Conservation (phyloP, 2,329 filamentous ascomycete genomes). For the Blumeriella jaapii region DNA sequence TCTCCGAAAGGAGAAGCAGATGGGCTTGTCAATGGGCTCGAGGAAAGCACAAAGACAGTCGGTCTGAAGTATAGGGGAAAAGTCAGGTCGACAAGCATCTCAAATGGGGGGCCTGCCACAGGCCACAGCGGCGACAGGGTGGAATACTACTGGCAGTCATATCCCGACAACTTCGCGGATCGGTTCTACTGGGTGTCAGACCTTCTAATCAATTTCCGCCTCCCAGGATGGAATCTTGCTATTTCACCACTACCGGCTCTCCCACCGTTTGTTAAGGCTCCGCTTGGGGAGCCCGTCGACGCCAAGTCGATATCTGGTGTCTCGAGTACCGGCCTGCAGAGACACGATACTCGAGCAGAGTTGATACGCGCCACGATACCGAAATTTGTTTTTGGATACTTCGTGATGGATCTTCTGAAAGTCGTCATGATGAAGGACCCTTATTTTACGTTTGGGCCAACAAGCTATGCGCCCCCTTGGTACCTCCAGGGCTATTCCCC, state of each 20-base stretch:
- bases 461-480: constrained; percentile 33
- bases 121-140: constrained; percentile 23
- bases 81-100: neutral
- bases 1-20: too few relatives aligned
- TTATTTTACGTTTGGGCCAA: constrained; percentile 54
- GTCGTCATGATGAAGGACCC: constrained; percentile 62
- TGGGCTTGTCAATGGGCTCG: constrained; percentile 8
- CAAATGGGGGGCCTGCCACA: neutral
- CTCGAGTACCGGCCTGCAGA: constrained; percentile 36
- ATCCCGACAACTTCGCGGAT: constrained; percentile 38
- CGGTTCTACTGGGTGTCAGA: constrained; percentile 46
- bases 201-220: constrained; percentile 42
- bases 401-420: constrained; percentile 60
- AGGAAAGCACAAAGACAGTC: neutral
- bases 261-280: constrained; percentile 32
- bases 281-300: constrained; percentile 29
- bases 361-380: constrained; percentile 37
- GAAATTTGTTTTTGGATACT: constrained; percentile 44
- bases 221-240: constrained; percentile 47
- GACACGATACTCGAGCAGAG: constrained; percentile 31
- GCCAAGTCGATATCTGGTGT: constrained; percentile 25
- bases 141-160: constrained; percentile 50
- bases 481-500: constrained; percentile 34
- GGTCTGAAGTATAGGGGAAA: constrained; percentile 1
- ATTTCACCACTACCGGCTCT: constrained; percentile 38